phyloP scores from a whole-genome alignment of 257 asterid species.

The Jacaranda copaia region DNA sequence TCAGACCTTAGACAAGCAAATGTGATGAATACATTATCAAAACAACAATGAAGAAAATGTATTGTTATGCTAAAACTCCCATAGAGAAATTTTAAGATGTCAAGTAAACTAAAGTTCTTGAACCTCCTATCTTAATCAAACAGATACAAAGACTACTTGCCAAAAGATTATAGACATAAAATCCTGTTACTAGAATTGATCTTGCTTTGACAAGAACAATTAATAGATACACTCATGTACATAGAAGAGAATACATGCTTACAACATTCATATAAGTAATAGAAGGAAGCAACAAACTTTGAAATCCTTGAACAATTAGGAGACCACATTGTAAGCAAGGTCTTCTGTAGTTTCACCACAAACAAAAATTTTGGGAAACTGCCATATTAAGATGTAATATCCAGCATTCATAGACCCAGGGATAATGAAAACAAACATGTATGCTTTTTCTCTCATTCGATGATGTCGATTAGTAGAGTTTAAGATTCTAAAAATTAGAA shows the following conservation, averaged over 20 bases:
- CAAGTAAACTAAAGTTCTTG: background rate
- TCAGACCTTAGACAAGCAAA: conserved; percentile 1
- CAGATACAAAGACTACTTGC: conserved; percentile 1
- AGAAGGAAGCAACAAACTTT: conserved; percentile 57
- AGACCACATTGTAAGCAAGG: conserved; percentile 89
- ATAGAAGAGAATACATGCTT: conserved; percentile 13
- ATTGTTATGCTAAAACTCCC: background rate
- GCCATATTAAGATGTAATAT: conserved; percentile 94
- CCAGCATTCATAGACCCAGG: conserved; percentile 47
- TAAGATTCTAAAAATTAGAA: conserved; percentile 9
- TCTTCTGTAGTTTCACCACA: conserved; percentile 88
- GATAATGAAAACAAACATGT: conserved; percentile 26
- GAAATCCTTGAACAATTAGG: conserved; percentile 69
- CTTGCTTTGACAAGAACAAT: conserved; percentile 31
- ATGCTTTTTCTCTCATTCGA: conserved; percentile 14
- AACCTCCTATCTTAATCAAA: conserved; percentile 2
- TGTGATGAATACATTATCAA: background rate
- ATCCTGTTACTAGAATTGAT: conserved; percentile 9
- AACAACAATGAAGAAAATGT: conserved; percentile 4
- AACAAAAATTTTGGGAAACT: conserved; percentile 92
- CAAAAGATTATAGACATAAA: background rate
- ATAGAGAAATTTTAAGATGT: background rate
- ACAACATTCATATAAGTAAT: conserved; percentile 19
- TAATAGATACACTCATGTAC: conserved; percentile 16
- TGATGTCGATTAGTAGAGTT: conserved; percentile 28